A percentile compares a stretch with the other conserved stretches of the same genome.
Evolutionary conservation across 2,329 filamentous ascomycete species (phyloP).

Genomic region (Talaromyces sp.): DNA sequence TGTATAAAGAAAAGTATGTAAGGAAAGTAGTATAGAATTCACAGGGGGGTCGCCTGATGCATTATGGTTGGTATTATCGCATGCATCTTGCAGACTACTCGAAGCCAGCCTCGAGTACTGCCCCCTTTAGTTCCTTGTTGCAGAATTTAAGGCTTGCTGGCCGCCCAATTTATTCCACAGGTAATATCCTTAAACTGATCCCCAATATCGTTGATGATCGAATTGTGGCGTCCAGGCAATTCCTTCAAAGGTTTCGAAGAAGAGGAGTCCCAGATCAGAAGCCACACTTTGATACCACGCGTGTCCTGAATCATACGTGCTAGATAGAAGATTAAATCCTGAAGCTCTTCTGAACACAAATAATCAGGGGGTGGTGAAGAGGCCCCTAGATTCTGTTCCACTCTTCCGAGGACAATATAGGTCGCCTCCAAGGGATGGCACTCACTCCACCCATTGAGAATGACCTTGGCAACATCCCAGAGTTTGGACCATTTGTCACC

Average conservation of each 20-base stretch:
- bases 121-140: not conserved
- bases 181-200: not conserved
- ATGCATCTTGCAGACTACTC: not conserved
- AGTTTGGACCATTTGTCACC: too few species aligned
- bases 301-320: not conserved
- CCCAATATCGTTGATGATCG: not conserved
- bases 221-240: not conserved
- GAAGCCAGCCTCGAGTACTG: not conserved
- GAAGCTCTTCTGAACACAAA: not conserved
- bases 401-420: not conserved
- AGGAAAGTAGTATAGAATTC: not conserved
- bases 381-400: too few species aligned
- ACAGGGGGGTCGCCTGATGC: not conserved
- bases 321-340: not conserved
- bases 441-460: too few species aligned
- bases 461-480: too few species aligned
- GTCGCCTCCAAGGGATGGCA: too few species aligned
- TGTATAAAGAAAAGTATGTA: too few species aligned
- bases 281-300: not conserved
- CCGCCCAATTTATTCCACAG: not conserved
- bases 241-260: not conserved
- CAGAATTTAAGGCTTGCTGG: not conserved
- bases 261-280: not conserved
- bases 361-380: too few species aligned
- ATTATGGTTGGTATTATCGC: not conserved